Percentiles rank a stretch among this genome's conserved stretches.
phyloP scores from a whole-genome alignment of 345 rosid species.

The Populus alba region DNA sequence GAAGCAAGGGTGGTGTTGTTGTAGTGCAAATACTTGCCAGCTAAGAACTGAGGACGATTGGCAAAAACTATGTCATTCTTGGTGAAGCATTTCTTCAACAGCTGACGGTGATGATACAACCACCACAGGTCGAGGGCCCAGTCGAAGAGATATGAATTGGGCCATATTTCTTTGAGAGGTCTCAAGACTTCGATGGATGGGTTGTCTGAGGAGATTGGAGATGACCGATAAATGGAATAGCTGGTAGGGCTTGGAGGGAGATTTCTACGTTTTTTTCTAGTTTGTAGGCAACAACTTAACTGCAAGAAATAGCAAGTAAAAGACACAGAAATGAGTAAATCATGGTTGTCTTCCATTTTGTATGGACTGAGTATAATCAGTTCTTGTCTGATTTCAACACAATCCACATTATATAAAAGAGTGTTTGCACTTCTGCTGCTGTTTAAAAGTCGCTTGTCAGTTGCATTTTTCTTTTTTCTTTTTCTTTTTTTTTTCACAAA shows the following conservation, averaged over 20 bases:
- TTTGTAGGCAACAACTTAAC: too few species aligned
- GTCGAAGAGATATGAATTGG: slow-evolving; percentile 34
- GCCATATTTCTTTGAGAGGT: slow-evolving; percentile 39
- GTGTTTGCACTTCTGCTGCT: too few species aligned
- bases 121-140: slow-evolving; percentile 35
- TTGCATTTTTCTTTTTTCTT: too few species aligned
- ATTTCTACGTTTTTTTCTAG: neutral
- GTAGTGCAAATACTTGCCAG: slow-evolving; percentile 36
- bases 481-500: too few species aligned
- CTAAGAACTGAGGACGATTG: slow-evolving; percentile 41
- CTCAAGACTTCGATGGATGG: slow-evolving; percentile 17
- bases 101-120: slow-evolving; percentile 32
- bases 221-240: slow-evolving; percentile 21
- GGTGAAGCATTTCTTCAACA: slow-evolving; percentile 52
- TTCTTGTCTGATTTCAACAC: too few species aligned
- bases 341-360: neutral
- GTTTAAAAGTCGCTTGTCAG: too few species aligned
- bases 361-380: too few species aligned
- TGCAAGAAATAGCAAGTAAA: neutral
- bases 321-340: neutral
- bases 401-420: too few species aligned
- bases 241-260: slow-evolving; percentile 13
- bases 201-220: slow-evolving; percentile 16
- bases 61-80: slow-evolving; percentile 49
- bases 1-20: slow-evolving; percentile 27